A percentile compares a stretch with the other conserved stretches of the same genome.
phyloP scores from a whole-genome alignment of 2,329 filamentous ascomycete species.

The Cladosporium sp. region DNA sequence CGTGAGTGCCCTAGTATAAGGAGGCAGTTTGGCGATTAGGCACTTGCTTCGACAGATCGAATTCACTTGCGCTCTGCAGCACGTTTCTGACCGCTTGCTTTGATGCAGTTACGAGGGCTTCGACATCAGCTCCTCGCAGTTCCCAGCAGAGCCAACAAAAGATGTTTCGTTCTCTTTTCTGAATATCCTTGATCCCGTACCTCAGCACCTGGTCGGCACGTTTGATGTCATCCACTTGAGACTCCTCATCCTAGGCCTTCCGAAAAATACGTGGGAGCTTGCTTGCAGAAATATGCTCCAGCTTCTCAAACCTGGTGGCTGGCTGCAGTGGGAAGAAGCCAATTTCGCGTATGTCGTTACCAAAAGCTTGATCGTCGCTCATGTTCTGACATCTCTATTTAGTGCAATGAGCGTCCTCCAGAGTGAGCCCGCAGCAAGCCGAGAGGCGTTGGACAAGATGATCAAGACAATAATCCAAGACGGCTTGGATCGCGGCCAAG shows the following conservation, averaged over 20 bases:
- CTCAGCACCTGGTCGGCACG: conserved; percentile 4
- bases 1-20: too few relatives aligned
- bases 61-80: not conserved
- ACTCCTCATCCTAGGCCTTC: conserved; percentile 18
- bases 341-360: conserved; percentile 9
- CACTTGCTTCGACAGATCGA: not conserved
- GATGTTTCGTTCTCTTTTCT: conserved; percentile 10
- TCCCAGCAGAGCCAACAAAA: conserved; percentile 11
- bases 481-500: not conserved
- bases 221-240: conserved; percentile 23
- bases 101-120: conserved; percentile 15
- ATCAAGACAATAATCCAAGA: not conserved
- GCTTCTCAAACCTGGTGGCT: conserved; percentile 21
- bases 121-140: conserved; percentile 20
- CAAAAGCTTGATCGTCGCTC: not conserved
- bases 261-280: conserved; percentile 14
- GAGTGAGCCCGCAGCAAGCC: not conserved
- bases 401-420: not conserved
- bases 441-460: not conserved
- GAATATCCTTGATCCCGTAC: conserved; percentile 18
- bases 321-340: conserved; percentile 21
- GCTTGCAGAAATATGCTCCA: conserved; percentile 15
- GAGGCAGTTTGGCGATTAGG: too few relatives aligned
- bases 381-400: too few relatives aligned
- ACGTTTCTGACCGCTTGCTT: not conserved